Conservation (phyloP, 2,329 filamentous ascomycete species). For the Decorospora gaudefroyi region DNA sequence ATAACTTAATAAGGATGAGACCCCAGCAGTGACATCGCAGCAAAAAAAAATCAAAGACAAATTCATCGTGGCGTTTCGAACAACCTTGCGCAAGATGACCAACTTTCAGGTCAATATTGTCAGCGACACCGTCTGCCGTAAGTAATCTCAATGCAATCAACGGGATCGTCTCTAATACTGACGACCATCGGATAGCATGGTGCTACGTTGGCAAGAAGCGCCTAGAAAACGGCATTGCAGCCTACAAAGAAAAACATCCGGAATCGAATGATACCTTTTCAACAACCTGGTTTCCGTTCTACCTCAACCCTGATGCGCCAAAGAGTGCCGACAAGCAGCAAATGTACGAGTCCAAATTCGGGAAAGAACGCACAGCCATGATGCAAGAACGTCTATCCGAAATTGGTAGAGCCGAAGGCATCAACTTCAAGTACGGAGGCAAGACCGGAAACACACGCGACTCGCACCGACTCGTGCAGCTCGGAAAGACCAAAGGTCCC, state of each 20-base stretch:
- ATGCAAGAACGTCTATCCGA: slow-evolving; percentile 62
- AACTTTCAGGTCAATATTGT: slow-evolving; percentile 74
- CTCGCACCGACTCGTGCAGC: slow-evolving; percentile 72
- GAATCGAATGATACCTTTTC: slow-evolving; percentile 68
- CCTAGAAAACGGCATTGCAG: slow-evolving; percentile 70
- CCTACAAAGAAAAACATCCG: slow-evolving; percentile 67
- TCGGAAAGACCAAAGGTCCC: slow-evolving; percentile 61
- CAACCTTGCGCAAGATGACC: slow-evolving; percentile 44
- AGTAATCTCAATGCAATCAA: slow-evolving; percentile 21
- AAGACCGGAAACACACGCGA: slow-evolving; percentile 77
- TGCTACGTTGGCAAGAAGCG: slow-evolving; percentile 80
- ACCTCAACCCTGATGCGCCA: slow-evolving; percentile 71
- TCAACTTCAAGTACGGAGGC: slow-evolving; percentile 73
- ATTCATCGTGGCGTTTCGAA: slow-evolving; percentile 44
- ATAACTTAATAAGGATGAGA: slow-evolving; percentile 11
- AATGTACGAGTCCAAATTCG: slow-evolving; percentile 67
- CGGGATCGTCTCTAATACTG: slow-evolving; percentile 3
- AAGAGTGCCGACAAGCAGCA: slow-evolving; percentile 59
- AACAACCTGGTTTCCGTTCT: slow-evolving; percentile 77
- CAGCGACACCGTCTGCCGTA: slow-evolving; percentile 81
- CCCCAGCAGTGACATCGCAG: slow-evolving; percentile 5
- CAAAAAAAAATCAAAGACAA: slow-evolving; percentile 2
- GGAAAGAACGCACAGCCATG: slow-evolving; percentile 61
- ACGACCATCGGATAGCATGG: slow-evolving; percentile 37
- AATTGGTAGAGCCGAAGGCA: slow-evolving; percentile 67